Evolutionary conservation across 2,329 filamentous ascomycete species (phyloP).

Genomic region (Venturia oleaginea): DNA sequence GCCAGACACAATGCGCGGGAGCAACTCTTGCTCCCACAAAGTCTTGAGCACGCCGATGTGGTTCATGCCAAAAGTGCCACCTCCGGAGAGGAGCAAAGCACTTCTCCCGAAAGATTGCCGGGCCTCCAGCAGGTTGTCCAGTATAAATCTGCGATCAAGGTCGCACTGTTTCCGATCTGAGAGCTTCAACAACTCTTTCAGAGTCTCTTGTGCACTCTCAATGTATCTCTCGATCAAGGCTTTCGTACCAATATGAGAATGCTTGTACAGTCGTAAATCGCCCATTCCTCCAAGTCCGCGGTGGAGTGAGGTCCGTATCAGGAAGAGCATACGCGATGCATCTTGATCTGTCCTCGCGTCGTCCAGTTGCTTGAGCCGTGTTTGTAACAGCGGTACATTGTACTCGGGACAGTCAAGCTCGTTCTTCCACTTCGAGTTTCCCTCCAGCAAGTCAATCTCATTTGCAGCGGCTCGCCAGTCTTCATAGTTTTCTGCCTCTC

Average conservation of each 20-base stretch:
- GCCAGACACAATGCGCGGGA: constrained; percentile 80
- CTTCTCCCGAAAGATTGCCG: constrained; percentile 79
- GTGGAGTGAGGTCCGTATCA: constrained; percentile 70
- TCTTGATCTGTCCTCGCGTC: constrained; percentile 64
- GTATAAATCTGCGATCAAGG: constrained; percentile 49
- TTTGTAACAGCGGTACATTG: constrained; percentile 58
- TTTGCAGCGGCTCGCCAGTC: constrained; percentile 70
- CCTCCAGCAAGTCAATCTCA: constrained; percentile 70
- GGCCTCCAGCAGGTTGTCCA: constrained; percentile 62
- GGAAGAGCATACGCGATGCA: constrained; percentile 65
- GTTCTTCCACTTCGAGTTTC: constrained; percentile 72
- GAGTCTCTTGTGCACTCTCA: constrained; percentile 64
- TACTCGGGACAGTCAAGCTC: constrained; percentile 61
- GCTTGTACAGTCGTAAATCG: constrained; percentile 69
- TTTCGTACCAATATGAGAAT: constrained; percentile 81
- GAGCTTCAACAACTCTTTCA: constrained; percentile 57
- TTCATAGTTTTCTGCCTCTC: constrained; percentile 19
- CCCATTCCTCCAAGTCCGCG: constrained; percentile 82
- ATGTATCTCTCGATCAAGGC: constrained; percentile 80
- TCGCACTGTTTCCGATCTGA: constrained; percentile 27
- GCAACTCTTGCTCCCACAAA: constrained; percentile 62
- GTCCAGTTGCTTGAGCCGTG: constrained; percentile 64
- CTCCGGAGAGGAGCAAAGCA: constrained; percentile 73
- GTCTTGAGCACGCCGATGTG: constrained; percentile 82
- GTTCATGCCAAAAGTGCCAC: constrained; percentile 84